Percentiles rank a stretch among this genome's conserved stretches.
phyloP scores from a whole-genome alignment of 805 yeast genomes.

The Debaryomyces maramus region DNA sequence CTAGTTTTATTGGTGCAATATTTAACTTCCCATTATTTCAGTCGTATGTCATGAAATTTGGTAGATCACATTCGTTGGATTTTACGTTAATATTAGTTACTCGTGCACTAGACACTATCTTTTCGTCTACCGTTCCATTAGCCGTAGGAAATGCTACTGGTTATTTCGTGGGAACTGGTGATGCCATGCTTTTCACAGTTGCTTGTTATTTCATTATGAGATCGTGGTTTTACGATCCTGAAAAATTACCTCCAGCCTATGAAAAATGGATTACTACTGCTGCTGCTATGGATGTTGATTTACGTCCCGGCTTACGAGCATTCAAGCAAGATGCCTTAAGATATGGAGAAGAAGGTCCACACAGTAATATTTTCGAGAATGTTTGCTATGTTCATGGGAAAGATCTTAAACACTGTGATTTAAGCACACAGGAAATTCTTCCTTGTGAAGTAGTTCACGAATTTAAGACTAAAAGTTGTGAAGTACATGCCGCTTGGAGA shows the following conservation, averaged over 20 bases:
- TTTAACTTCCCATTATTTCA: constrained; percentile 34
- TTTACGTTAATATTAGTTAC: constrained; percentile 36
- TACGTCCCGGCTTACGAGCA: constrained; percentile 30
- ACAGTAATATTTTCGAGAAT: constrained; percentile 28
- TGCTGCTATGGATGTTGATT: constrained; percentile 46
- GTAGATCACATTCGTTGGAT: constrained; percentile 35
- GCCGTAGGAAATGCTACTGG: constrained; percentile 6
- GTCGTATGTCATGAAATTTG: constrained; percentile 26
- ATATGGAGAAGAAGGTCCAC: constrained; percentile 35
- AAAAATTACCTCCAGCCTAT: constrained; percentile 43
- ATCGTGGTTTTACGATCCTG: constrained; percentile 41
- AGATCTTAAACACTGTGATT: constrained; percentile 31
- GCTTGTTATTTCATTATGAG: constrained; percentile 36
- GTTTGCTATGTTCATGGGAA: constrained; percentile 34
- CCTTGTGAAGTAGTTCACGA: constrained; percentile 37
- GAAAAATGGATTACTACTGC: constrained; percentile 50
- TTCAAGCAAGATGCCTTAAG: constrained; percentile 29
- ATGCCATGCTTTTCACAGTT: constrained; percentile 28
- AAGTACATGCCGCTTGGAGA: too few species aligned
- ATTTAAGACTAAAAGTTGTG: too few species aligned
- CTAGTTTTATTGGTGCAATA: constrained; percentile 29
- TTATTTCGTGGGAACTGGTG: constrained; percentile 24
- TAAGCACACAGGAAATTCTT: constrained; percentile 15
- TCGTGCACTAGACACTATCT: constrained; percentile 35
- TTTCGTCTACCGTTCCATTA: constrained; percentile 19